A percentile compares a stretch with the other conserved stretches of the same genome.
Conservation (phyloP, 805 yeast genomes). For the Hanseniaspora hatyaiensis region DNA sequence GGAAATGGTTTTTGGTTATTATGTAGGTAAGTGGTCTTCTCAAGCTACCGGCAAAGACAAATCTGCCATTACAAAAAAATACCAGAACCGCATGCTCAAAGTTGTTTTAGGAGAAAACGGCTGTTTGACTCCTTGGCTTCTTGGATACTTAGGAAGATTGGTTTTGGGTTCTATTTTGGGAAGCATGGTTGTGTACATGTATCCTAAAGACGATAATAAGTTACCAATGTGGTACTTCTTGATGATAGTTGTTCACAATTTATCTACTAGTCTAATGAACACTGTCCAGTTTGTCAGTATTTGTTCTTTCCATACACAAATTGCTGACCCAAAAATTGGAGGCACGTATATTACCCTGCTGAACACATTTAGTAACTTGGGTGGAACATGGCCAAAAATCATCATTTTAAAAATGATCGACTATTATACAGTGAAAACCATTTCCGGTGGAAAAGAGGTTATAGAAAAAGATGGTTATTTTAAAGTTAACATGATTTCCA, state of each 20-base stretch:
- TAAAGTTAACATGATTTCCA: slow-evolving; percentile 61
- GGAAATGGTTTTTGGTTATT: slow-evolving; percentile 88
- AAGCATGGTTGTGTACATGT: slow-evolving; percentile 55
- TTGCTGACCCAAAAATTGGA: slow-evolving; percentile 91
- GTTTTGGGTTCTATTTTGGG: slow-evolving; percentile 64
- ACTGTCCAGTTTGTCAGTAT: slow-evolving; percentile 92
- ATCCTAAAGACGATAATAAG: slow-evolving; percentile 45
- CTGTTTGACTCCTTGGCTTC: slow-evolving; percentile 80
- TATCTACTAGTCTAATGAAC: slow-evolving; percentile 79
- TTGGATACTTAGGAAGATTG: slow-evolving; percentile 67
- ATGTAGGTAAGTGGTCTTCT: slow-evolving; percentile 88
- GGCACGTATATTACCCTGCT: slow-evolving; percentile 97
- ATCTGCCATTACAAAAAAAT: background rate
- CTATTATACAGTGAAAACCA: slow-evolving; percentile 49
- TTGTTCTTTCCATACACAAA: slow-evolving; percentile 86
- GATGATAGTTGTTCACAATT: slow-evolving; percentile 69
- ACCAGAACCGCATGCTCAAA: slow-evolving; percentile 14
- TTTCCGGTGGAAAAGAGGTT: background rate
- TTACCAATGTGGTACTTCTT: slow-evolving; percentile 40
- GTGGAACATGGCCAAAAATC: slow-evolving; percentile 96
- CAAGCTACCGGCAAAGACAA: slow-evolving; percentile 31
- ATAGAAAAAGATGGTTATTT: slow-evolving; percentile 68
- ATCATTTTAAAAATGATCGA: slow-evolving; percentile 72
- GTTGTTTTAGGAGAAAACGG: slow-evolving; percentile 31
- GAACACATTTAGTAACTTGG: slow-evolving; percentile 82